Conservation (phyloP, 257 asterid genomes). For the Ajuga chamaepitys region DNA sequence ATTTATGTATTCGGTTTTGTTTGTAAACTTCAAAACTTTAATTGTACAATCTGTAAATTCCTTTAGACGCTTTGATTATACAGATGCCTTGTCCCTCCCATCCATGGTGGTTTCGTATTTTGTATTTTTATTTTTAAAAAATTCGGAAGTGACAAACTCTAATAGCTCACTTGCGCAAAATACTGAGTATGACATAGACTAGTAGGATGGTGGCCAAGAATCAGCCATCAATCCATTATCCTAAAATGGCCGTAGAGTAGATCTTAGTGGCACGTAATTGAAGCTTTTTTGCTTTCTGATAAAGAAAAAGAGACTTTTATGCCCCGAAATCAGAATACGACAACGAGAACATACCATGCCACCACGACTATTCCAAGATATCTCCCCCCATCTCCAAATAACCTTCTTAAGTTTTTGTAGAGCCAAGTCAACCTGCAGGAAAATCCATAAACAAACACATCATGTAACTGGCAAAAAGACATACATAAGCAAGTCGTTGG, state of each 20-base stretch:
- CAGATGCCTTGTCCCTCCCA: too few relatives aligned
- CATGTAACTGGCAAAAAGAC: slow-evolving; percentile 7
- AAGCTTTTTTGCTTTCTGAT: background rate
- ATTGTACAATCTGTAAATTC: too few relatives aligned
- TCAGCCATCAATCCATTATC: background rate
- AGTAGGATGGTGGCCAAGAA: slow-evolving; percentile 1
- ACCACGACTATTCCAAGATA: slow-evolving; percentile 60
- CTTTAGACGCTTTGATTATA: too few relatives aligned
- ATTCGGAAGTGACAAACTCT: background rate
- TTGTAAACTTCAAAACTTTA: too few relatives aligned
- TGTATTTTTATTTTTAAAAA: too few relatives aligned
- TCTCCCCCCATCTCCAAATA: slow-evolving; percentile 42
- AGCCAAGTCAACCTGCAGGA: slow-evolving; percentile 55
- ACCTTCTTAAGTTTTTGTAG: slow-evolving; percentile 34
- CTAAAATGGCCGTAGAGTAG: background rate
- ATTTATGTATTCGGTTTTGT: too few relatives aligned
- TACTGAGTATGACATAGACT: background rate
- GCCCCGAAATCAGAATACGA: slow-evolving; percentile 16
- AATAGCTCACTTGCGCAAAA: background rate
- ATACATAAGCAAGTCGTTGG: slow-evolving; percentile 8
- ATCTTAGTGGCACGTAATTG: background rate
- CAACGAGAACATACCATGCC: slow-evolving; percentile 46
- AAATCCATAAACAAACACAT: slow-evolving; percentile 10
- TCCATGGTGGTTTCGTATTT: too few relatives aligned
- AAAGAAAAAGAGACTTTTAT: background rate